A percentile compares a stretch with the other conserved stretches of the same genome.
Conservation (phyloP, 805 yeast genomes). For the Teunomyces tritomae region DNA sequence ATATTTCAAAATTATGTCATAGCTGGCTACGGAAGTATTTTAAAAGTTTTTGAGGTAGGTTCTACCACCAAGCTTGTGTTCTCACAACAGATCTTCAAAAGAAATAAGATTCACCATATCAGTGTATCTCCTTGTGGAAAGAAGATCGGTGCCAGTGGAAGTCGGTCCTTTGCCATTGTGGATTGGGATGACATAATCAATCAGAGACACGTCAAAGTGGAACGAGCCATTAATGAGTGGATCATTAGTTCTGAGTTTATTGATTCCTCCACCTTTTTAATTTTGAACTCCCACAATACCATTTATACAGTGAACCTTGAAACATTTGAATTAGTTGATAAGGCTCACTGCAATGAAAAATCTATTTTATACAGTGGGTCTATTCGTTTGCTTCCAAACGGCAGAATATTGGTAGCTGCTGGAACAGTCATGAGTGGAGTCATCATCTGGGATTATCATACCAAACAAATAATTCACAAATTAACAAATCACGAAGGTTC, state of each 20-base stretch:
- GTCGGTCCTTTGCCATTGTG: slow-evolving; percentile 56
- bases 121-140: slow-evolving; percentile 29
- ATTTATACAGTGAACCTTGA: slow-evolving; percentile 40
- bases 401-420: slow-evolving; percentile 61
- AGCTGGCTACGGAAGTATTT: slow-evolving; percentile 70
- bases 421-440: slow-evolving; percentile 95
- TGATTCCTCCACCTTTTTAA: slow-evolving; percentile 31
- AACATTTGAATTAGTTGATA: slow-evolving; percentile 23
- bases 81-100: slow-evolving; percentile 50
- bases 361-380: slow-evolving; percentile 88
- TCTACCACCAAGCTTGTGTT: slow-evolving; percentile 30
- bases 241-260: slow-evolving; percentile 60
- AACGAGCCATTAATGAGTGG: slow-evolving; percentile 74
- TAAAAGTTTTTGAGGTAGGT: slow-evolving; percentile 52
- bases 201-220: slow-evolving; percentile 27
- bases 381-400: slow-evolving; percentile 45
- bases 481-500: slow-evolving; percentile 86
- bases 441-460: slow-evolving; percentile 64
- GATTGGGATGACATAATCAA: slow-evolving; percentile 3
- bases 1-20: slow-evolving; percentile 38
- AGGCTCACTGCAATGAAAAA: slow-evolving; percentile 57
- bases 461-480: slow-evolving; percentile 44
- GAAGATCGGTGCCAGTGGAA: slow-evolving; percentile 59
- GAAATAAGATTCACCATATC: slow-evolving; percentile 84
- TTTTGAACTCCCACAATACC: slow-evolving; percentile 80